Evolutionary conservation across 768 basidiomycete species (phyloP).

Genomic region (Lactarius quietus): DNA sequence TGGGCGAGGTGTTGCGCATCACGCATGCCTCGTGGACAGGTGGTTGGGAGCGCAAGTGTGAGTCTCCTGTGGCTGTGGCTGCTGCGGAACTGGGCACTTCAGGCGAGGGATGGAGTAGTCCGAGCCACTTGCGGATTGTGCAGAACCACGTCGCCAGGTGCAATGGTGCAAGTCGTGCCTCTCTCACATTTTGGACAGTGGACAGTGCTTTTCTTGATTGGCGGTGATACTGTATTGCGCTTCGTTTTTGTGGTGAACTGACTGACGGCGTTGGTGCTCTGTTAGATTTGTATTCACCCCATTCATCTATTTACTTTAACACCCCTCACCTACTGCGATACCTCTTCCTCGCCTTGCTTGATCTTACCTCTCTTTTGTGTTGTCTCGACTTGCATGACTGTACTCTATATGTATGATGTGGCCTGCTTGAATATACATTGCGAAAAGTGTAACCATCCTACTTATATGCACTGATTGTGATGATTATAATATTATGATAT

Average conservation of each 20-base stretch:
- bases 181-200: too few species aligned
- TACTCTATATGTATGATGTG: background rate
- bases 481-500: too few species aligned
- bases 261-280: too few species aligned
- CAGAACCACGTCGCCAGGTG: conserved; percentile 19
- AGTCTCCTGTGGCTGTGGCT: background rate
- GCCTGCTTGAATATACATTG: background rate
- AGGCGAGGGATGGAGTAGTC: conserved; percentile 23
- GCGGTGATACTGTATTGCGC: background rate
- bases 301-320: too few species aligned
- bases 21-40: conserved; percentile 25
- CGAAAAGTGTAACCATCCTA: background rate
- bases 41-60: conserved; percentile 17
- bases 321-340: background rate
- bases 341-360: background rate
- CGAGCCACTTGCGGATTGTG: conserved; percentile 18
- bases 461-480: too few species aligned
- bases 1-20: conserved; percentile 33
- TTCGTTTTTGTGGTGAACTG: too few species aligned
- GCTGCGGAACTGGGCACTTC: conserved; percentile 5
- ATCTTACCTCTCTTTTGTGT: background rate
- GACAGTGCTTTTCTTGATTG: background rate
- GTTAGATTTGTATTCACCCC: background rate
- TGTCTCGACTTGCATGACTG: background rate
- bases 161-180: conserved; percentile 8